Evolutionary conservation across 192 early-diverging fungal species (phyloP), one percentile per base, ranked within the genome.

Genomic region (Rhizophagus sp.): DNA sequence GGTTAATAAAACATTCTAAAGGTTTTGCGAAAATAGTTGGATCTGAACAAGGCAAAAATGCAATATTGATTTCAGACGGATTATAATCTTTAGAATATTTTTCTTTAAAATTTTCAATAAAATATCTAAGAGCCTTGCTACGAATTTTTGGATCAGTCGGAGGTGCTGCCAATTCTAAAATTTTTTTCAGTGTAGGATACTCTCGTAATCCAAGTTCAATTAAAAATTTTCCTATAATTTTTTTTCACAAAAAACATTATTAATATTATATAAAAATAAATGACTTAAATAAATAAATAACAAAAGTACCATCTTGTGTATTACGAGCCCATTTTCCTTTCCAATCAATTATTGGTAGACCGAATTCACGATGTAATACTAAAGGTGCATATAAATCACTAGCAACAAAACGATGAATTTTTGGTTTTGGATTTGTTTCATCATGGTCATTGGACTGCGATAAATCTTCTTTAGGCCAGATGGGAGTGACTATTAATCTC

Each of bases 301-400:
- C 7, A 47, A 47, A 47, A 12, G 19, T 64, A 57, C 86, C 85
- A 11, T 88, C 82, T 47, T 57, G 65, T 76, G 4, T 33, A 19
- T 62, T 24, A 17, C 80, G 76, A 57, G 52, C 15, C 88, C 88
- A 90, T 27, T 81, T 88, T 83, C 49, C 82, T 75, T 81, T 87
- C 95, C 95, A 96, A 41, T 88, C 84, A 24, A 97, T 82, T 15
- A 94, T 69, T 5, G 94, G 94, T 4, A 96, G 78, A 0, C 88
- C 88, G 13, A 97, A 82, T 15, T 78, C 83, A 1, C 87, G 83
- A 15, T 92, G 77, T 2, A 83, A 86, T 25, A 92, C 90, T 0
- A 77, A 86, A 0, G 96, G 96, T 4, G 85, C 87, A 86, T 91
- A 95, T 41, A 97, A 87, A 30, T 94, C 86, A 5, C 77, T 80